These are phyloP conservation scores for Canavalia ensiformis DNA, from an alignment of 306 rosid genomes.

Conservation along the genomic window DNA sequence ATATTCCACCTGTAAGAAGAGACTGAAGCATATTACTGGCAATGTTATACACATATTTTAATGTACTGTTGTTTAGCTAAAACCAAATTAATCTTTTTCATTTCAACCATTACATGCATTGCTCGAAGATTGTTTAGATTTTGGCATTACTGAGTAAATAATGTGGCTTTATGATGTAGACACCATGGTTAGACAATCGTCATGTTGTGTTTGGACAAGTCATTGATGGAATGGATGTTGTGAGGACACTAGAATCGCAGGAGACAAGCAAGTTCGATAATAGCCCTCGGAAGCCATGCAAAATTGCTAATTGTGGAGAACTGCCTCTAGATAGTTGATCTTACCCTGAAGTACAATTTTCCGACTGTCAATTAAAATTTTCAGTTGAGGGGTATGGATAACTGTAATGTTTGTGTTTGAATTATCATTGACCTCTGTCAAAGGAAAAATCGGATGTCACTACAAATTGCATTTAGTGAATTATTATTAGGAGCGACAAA, in stretches of 20 bases:
- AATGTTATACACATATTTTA: conserved; percentile 29
- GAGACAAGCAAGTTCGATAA: conserved; percentile 69
- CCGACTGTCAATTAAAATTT: conserved; percentile 43
- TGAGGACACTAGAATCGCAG: conserved; percentile 67
- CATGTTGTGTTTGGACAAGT: conserved; percentile 86
- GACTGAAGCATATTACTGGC: not conserved
- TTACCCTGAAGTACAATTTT: conserved; percentile 41
- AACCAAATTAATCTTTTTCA: not conserved
- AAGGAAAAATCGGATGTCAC: conserved; percentile 29
- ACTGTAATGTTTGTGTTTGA: not conserved
- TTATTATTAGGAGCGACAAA: not conserved
- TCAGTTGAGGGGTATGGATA: conserved; percentile 19
- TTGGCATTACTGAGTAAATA: conserved; percentile 40
- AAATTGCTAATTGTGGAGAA: conserved; percentile 74
- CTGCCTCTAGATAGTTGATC: conserved; percentile 67
- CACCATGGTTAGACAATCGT: conserved; percentile 88
- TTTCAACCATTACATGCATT: conserved; percentile 11
- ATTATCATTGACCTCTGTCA: conserved; percentile 10
- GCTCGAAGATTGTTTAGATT: conserved; percentile 42
- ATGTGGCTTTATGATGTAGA: conserved; percentile 59
- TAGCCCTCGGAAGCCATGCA: conserved; percentile 70
- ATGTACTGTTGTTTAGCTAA: conserved; percentile 4
- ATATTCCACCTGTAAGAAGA: no score
- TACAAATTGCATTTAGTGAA: conserved; percentile 19
- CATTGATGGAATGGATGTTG: conserved; percentile 77